Evolutionary conservation across 768 basidiomycete species (phyloP).

Genomic region (Hypholoma sublateritium): DNA sequence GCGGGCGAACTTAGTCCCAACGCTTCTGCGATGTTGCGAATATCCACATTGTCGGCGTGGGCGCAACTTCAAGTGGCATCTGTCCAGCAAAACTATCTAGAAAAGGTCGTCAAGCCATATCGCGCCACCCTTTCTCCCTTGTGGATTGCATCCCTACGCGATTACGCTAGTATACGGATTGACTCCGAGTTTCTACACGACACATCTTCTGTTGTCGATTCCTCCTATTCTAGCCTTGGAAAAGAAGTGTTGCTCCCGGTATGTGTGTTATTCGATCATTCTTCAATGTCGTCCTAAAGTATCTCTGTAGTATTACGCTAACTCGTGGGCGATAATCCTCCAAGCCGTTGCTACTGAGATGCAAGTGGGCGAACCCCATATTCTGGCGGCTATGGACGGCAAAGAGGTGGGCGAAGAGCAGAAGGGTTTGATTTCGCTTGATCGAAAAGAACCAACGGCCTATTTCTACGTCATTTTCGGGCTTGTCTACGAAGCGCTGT

Average conservation of each 20-base stretch:
- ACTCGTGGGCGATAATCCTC: slow-evolving; percentile 80
- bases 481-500: slow-evolving; percentile 88
- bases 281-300: neutral
- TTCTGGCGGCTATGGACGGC: slow-evolving; percentile 84
- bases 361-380: slow-evolving; percentile 62
- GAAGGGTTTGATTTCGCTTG: slow-evolving; percentile 21
- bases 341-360: slow-evolving; percentile 84
- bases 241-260: slow-evolving; percentile 91
- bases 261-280: slow-evolving; percentile 24
- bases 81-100: slow-evolving; percentile 69
- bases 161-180: slow-evolving; percentile 88
- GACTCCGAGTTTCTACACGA: slow-evolving; percentile 88
- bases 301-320: slow-evolving; percentile 73
- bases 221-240: slow-evolving; percentile 84
- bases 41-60: slow-evolving; percentile 94
- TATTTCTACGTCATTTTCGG: slow-evolving; percentile 93
- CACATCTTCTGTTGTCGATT: slow-evolving; percentile 71
- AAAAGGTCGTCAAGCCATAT: slow-evolving; percentile 81
- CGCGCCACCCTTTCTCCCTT: slow-evolving; percentile 69
- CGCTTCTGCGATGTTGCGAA: slow-evolving; percentile 91
- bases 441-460: slow-evolving; percentile 63
- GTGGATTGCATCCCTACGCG: slow-evolving; percentile 87
- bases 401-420: slow-evolving; percentile 39
- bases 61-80: slow-evolving; percentile 87
- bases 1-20: slow-evolving; percentile 88